phyloP scores from a whole-genome alignment of 116 monocot genomes.

The Cymodocea nodosa region DNA sequence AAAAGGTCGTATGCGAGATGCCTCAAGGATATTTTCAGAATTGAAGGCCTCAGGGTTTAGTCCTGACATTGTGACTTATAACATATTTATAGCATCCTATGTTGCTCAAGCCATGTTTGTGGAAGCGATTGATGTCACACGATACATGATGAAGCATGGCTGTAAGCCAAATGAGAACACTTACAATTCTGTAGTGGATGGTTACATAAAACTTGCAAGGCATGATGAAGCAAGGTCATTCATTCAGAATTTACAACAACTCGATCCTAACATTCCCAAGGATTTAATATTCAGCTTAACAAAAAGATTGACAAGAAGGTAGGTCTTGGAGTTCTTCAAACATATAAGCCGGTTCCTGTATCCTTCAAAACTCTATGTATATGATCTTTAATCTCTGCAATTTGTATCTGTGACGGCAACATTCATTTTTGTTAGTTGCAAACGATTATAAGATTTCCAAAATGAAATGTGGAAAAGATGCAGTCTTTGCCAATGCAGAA shows the following conservation, averaged over 20 bases:
- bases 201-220: conserved; percentile 50
- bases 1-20: conserved; percentile 65
- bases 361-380: neutral
- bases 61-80: conserved; percentile 87
- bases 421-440: neutral
- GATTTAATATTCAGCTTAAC: conserved; percentile 32
- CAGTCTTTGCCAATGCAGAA: too few species aligned
- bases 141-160: conserved; percentile 58
- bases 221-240: conserved; percentile 54
- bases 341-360: neutral
- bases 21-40: conserved; percentile 80
- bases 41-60: conserved; percentile 52
- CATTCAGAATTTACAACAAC: conserved; percentile 36
- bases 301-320: conserved; percentile 27
- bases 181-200: conserved; percentile 64
- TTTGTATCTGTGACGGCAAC: neutral
- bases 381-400: conserved; percentile 1
- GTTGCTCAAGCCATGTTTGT: conserved; percentile 66
- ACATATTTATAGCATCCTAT: conserved; percentile 74
- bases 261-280: conserved; percentile 42
- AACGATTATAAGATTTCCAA: neutral
- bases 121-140: conserved; percentile 70
- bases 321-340: neutral
- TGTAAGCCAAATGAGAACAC: conserved; percentile 84
- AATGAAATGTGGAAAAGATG: too few species aligned